Evolutionary conservation across 805 yeast species (phyloP).

Genomic region (Tetrapisispora arboricola): DNA sequence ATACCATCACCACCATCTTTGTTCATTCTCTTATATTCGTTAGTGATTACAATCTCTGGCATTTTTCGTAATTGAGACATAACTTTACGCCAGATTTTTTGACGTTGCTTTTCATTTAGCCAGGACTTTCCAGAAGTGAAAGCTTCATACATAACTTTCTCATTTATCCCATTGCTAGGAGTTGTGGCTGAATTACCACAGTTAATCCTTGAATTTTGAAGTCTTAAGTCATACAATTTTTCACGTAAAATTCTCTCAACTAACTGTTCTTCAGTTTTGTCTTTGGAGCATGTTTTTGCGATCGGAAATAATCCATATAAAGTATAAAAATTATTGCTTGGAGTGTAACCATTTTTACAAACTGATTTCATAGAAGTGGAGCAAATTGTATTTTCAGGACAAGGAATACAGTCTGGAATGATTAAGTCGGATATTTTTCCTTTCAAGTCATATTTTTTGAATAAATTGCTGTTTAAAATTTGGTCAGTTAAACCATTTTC

Average conservation of each 20-base stretch:
- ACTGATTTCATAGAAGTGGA: constrained; percentile 42
- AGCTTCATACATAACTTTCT: constrained; percentile 39
- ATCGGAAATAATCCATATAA: constrained; percentile 49
- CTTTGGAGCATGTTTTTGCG: constrained; percentile 58
- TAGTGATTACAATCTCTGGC: constrained; percentile 37
- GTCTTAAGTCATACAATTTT: constrained; percentile 49
- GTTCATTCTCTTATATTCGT: neutral
- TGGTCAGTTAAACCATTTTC: neutral
- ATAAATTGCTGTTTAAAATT: neutral
- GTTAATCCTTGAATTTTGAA: constrained; percentile 48
- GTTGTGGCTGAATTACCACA: constrained; percentile 44
- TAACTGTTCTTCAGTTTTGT: constrained; percentile 54
- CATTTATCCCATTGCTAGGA: constrained; percentile 39
- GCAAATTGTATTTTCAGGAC: constrained; percentile 76
- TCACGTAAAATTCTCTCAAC: constrained; percentile 52
- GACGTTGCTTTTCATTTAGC: constrained; percentile 39
- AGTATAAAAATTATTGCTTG: constrained; percentile 20
- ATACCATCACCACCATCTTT: neutral
- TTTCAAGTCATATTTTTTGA: constrained; percentile 1
- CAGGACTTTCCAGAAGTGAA: constrained; percentile 20
- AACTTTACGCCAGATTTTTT: constrained; percentile 57
- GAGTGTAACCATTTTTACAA: constrained; percentile 58
- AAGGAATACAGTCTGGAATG: constrained; percentile 56
- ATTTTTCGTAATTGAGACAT: constrained; percentile 48
- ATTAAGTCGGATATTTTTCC: neutral